Evolutionary conservation across 148 eudicot species (phyloP).

Genomic region (Vaccinium darrowii): DNA sequence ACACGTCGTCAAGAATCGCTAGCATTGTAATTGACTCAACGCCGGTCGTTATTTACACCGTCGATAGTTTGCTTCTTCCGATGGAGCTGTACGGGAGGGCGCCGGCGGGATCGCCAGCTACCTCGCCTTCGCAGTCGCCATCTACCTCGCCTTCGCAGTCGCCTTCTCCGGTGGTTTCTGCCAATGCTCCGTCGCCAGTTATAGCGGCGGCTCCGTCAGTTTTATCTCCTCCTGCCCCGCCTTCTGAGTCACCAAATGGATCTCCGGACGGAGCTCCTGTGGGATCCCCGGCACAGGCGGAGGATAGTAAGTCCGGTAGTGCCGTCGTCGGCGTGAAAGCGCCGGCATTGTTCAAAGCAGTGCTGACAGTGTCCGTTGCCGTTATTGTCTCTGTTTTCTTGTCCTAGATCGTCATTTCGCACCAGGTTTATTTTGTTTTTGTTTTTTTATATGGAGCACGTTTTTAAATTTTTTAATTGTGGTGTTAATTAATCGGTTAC

Average conservation of each 20-base stretch:
- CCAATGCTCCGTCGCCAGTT: slow-evolving; percentile 17
- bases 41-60: slow-evolving; percentile 50
- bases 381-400: slow-evolving; percentile 29
- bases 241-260: slow-evolving; percentile 24
- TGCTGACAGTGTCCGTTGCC: slow-evolving; percentile 29
- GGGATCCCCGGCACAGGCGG: slow-evolving; percentile 31
- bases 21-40: slow-evolving; percentile 35
- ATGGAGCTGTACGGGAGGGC: slow-evolving; percentile 44
- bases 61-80: slow-evolving; percentile 60
- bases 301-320: slow-evolving; percentile 31
- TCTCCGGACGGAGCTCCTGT: slow-evolving; percentile 35
- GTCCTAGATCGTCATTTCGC: slow-evolving; percentile 34
- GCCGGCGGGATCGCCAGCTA: slow-evolving; percentile 8
- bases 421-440: background rate
- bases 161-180: slow-evolving; percentile 21
- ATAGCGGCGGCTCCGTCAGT: background rate
- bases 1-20: slow-evolving; percentile 34
- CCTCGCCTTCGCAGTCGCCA: slow-evolving; percentile 36
- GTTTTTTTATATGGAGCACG: background rate
- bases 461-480: background rate
- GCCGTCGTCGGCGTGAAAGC: slow-evolving; percentile 25
- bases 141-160: slow-evolving; percentile 28
- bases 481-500: background rate
- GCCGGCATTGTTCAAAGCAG: slow-evolving; percentile 18
- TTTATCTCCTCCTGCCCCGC: slow-evolving; percentile 19